phyloP scores from a whole-genome alignment of 345 rosid species.

The Litchi chinensis region DNA sequence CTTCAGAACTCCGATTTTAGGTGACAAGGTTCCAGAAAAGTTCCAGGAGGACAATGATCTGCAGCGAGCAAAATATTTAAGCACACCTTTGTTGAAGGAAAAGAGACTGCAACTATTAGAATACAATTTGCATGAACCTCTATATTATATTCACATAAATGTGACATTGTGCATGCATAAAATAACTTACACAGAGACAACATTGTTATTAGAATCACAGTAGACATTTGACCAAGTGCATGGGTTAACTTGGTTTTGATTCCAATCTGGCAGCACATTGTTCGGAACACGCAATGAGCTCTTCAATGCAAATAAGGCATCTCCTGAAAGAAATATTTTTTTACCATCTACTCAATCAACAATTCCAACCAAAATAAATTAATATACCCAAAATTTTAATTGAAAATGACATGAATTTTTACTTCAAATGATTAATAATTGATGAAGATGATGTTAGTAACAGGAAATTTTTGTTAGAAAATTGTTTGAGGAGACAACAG shows the following conservation, averaged over 20 bases:
- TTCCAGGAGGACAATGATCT: conserved; percentile 81
- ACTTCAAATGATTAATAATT: neutral
- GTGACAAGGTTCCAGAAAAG: conserved; percentile 77
- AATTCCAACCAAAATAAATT: conserved; percentile 6
- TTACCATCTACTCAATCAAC: conserved; percentile 27
- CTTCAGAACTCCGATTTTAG: conserved; percentile 61
- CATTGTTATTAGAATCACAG: conserved; percentile 55
- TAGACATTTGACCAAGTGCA: conserved; percentile 90
- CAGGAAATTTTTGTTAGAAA: neutral
- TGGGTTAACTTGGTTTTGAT: conserved; percentile 78
- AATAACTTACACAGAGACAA: conserved; percentile 72
- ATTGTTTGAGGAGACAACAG: neutral
- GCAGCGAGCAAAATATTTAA: conserved; percentile 34
- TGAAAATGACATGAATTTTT: neutral
- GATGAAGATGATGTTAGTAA: too few relatives aligned
- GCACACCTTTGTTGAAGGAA: conserved; percentile 3
- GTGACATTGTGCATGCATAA: conserved; percentile 3
- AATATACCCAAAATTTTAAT: conserved; percentile 3
- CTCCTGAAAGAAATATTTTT: conserved; percentile 56
- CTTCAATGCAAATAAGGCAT: conserved; percentile 64
- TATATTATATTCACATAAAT: conserved; percentile 6
- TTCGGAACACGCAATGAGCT: conserved; percentile 47
- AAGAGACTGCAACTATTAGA: conserved; percentile 6
- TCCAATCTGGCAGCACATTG: conserved; percentile 75
- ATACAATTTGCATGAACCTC: conserved; percentile 14